Evolutionary conservation across 176 grass and related monocot genomes (phyloP), one percentile per base, ranked within the genome.

Genomic region (Cenchrus purpureus): DNA sequence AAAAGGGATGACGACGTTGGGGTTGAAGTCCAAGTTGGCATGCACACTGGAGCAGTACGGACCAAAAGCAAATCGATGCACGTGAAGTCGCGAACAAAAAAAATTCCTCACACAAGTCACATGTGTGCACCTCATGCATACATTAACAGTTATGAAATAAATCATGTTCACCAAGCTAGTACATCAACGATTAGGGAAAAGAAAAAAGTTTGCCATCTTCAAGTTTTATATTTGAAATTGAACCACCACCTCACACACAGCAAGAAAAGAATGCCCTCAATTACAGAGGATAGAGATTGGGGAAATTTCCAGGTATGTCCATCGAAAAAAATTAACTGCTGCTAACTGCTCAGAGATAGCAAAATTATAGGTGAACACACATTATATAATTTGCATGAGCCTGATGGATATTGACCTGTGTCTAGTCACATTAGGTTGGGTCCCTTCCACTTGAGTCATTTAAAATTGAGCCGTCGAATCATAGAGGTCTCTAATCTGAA

Each of bases 1-100:
- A 15, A 55, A 20, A 9, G 15, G 9, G 54, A 14, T 61, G 37
- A 46, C 8, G 71, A 44, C 31, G 7, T 19, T 40, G 70, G 3
- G 19, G 56, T 22, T 75, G 60, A 76, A 84, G 9, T 78, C 73
- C 37, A 37, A 78, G 22, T 69, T 77, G 12, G 71, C 12, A 53
- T 10, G 25, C 51, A 53, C 51, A 32, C 31, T 32, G 31, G 31
- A 2, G n/a, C 7, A 57, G 65, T 69, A 45, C 34, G 68, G 17
- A 2, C 8, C 65, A 10, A 78, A 42, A 40, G 48, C 31, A 19
- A 20, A 53, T 63, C 9, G 22, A 34, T 5, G 0, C 17, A 42
- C 62, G 66, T 1, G 11, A 55, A 25, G 7, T 2, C 44, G 31
- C 31, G 31, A 32, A 32, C 31, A 44, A 44, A 49, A 11, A 56